A percentile compares a stretch with the other conserved stretches of the same genome.
These are phyloP conservation scores for Mycothermus thermophilus DNA, from an alignment of 495 filamentous ascomycete species.

Conservation along the genomic window DNA sequence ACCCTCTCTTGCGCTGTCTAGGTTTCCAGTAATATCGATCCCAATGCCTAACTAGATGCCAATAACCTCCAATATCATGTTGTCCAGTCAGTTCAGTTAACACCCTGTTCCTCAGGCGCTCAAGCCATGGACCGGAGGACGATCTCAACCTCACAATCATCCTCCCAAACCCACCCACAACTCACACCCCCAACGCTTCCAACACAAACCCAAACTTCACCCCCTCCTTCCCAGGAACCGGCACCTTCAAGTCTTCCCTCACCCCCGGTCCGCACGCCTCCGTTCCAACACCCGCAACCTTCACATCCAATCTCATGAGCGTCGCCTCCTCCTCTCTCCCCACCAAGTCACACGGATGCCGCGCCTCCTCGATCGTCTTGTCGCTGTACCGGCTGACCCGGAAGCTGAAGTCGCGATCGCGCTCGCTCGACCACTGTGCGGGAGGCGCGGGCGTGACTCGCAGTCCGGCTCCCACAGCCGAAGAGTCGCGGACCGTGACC, in stretches of 20 bases:
- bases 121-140: no score
- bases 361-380: slow-evolving; percentile 36
- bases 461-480: slow-evolving; percentile 14
- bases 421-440: slow-evolving; percentile 3
- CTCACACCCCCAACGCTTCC: slow-evolving; percentile 3
- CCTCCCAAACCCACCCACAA: no score
- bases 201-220: slow-evolving; percentile 15
- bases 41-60: no score
- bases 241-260: slow-evolving; percentile 29
- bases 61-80: no score
- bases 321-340: slow-evolving; percentile 33
- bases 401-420: slow-evolving; percentile 35
- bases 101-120: no score
- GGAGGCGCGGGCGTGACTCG: slow-evolving; percentile 7
- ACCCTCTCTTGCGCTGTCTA: no score
- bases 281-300: slow-evolving; percentile 43
- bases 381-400: slow-evolving; percentile 36
- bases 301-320: slow-evolving; percentile 43
- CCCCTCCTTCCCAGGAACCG: slow-evolving; percentile 16
- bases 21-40: no score
- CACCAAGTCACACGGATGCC: slow-evolving; percentile 46
- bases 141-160: no score
- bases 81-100: no score
- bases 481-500: slow-evolving; percentile 23
- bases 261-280: slow-evolving; percentile 47